These are phyloP conservation scores for Basipetospora sp. DNA, from an alignment of 2,329 filamentous ascomycete genomes.

Conservation along the genomic window DNA sequence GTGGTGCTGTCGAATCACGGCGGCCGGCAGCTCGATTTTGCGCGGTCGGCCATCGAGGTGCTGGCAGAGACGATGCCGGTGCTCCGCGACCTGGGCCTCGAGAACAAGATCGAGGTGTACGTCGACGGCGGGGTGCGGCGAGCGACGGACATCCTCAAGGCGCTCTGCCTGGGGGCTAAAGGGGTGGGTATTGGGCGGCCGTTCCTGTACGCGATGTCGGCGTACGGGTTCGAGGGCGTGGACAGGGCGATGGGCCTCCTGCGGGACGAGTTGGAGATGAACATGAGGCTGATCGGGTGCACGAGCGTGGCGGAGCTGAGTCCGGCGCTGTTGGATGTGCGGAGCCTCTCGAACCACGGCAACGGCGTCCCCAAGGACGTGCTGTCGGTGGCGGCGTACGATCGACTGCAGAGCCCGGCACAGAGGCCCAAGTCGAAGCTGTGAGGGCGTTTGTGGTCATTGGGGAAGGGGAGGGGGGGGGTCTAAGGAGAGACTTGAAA, in stretches of 20 bases:
- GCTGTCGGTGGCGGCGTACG: constrained; percentile 35
- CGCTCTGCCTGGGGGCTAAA: constrained; percentile 76
- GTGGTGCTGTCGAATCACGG: constrained; percentile 95
- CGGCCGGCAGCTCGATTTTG: constrained; percentile 83
- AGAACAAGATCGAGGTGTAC: constrained; percentile 71
- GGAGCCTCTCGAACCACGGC: constrained; percentile 46
- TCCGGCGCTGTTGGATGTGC: constrained; percentile 63
- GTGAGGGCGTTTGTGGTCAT: constrained; percentile 1
- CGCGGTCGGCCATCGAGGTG: constrained; percentile 76
- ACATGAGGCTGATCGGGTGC: constrained; percentile 85
- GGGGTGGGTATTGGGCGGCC: constrained; percentile 89
- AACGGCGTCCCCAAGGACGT: constrained; percentile 34
- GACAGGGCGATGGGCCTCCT: constrained; percentile 83
- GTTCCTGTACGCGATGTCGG: constrained; percentile 90
- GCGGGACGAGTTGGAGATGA: constrained; percentile 97
- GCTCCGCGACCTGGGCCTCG: constrained; percentile 56
- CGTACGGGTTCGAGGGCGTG: constrained; percentile 76
- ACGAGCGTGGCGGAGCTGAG: constrained; percentile 61
- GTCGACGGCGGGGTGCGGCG: constrained; percentile 82
- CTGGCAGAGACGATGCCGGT: constrained; percentile 88
- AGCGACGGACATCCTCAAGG: constrained; percentile 89
- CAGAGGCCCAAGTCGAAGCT: constrained; percentile 40
- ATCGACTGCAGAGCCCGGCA: constrained; percentile 35
- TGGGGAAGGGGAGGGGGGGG: neutral
- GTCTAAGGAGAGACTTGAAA: too few relatives aligned